A percentile compares a stretch with the other conserved stretches of the same genome.
phyloP scores from a whole-genome alignment of 208 protist genomes.

The Trypanosoma vivax region DNA sequence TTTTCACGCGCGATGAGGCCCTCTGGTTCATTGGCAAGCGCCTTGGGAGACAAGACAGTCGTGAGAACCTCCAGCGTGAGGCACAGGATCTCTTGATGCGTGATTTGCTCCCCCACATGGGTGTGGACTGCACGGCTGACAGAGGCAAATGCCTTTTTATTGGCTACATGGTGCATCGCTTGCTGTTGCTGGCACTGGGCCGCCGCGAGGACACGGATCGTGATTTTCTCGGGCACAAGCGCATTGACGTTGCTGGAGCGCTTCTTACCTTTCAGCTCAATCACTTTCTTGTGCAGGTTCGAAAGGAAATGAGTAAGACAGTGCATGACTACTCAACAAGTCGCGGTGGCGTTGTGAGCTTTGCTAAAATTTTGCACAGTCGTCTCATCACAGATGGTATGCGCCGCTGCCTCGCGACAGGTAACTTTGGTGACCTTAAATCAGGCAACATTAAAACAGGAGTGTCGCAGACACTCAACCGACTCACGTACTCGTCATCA shows the following conservation, averaged over 20 bases:
- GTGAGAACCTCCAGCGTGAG: constrained; percentile 83
- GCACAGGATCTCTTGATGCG: constrained; percentile 91
- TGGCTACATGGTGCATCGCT: constrained; percentile 86
- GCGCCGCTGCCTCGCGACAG: constrained; percentile 95
- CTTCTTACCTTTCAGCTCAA: constrained; percentile 64
- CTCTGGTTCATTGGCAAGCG: constrained; percentile 93
- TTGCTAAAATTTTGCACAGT: constrained; percentile 30
- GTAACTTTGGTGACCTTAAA: constrained; percentile 93
- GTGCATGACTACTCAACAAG: constrained; percentile 43
- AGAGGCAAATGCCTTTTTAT: constrained; percentile 86
- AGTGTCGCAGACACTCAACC: constrained; percentile 93
- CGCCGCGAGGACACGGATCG: constrained; percentile 83
- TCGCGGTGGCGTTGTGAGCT: constrained; percentile 43
- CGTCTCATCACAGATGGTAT: constrained; percentile 72
- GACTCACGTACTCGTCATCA: constrained; percentile 95
- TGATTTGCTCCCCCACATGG: constrained; percentile 87
- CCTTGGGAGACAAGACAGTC: constrained; percentile 72
- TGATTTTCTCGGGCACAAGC: constrained; percentile 95
- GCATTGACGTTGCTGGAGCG: constrained; percentile 91
- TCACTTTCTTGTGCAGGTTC: constrained; percentile 28
- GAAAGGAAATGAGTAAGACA: constrained; percentile 41
- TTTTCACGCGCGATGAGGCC: constrained; percentile 94
- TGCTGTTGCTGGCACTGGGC: constrained; percentile 73
- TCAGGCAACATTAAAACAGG: constrained; percentile 47
- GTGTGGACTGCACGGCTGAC: constrained; percentile 67